Evolutionary conservation across 768 basidiomycete species (phyloP), one percentile per base, ranked within the genome.

Genomic region (Lactifluus echinatus): DNA sequence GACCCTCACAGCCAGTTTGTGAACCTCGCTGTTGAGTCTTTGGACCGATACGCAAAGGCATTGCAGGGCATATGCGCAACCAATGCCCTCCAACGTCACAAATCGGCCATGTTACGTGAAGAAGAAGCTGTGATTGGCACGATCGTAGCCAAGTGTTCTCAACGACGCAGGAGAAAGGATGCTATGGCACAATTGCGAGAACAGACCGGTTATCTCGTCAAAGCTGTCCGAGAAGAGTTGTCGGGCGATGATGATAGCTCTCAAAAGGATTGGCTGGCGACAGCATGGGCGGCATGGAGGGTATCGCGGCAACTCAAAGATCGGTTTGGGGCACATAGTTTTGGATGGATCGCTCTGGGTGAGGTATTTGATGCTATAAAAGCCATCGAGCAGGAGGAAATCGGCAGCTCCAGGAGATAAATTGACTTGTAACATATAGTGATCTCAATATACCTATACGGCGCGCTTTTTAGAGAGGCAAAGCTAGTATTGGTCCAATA

Each of bases 81-180:
- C 15, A 71, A 79, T 65, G 75, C 76, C 2, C 69, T 84, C 0
- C 70, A 72, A 49, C 63, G 66, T n/a, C 73, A 71, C 28, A 69
- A 52, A 33, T 3, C 67, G 3, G 70, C 73, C 1, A 70, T 72
- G 50, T 69, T 85, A 2, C 78, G 77, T 10, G 84, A 87, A 63
- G 83, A 80, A 64, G 86, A 86, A 66, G 82, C 77, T 0, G 68
- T 83, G 2, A 67, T 85, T 17, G 85, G 86, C 0, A 85, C 84
- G 0, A 87, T 87, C 57, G 71, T 79, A 0, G 82, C 83, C 19
- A 82, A 83, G 57, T 79, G 74, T 12, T 78, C 82, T 0, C 81
- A 85, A 62, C 76, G 77, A 12, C 74, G 80, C 8, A 74, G 71
- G 56, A 73, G 83, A 23, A 75, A 69, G 56, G 79, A 84, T 36